phyloP scores from a whole-genome alignment of 192 early-diverging fungal species.

The Chytriomyces hyalinus region DNA sequence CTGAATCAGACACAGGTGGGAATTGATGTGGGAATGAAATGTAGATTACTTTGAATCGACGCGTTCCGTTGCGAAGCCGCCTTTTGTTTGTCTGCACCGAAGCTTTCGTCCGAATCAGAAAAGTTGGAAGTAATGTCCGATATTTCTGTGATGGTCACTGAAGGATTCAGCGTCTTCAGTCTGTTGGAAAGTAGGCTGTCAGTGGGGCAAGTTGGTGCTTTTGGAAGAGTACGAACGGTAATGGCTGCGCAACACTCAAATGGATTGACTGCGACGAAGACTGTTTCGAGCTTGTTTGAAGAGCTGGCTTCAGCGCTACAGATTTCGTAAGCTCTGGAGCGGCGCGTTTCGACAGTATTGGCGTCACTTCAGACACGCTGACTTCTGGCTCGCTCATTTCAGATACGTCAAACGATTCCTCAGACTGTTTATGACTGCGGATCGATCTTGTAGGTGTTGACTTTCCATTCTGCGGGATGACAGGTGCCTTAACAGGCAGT shows the following conservation, averaged over 20 bases:
- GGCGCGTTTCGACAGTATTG: too few species aligned
- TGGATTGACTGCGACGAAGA: conserved; percentile 23
- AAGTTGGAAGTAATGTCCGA: conserved; percentile 9
- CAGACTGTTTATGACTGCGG: conserved; percentile 21
- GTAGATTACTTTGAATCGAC: background rate
- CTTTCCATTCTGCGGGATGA: background rate
- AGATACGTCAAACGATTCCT: conserved; percentile 40
- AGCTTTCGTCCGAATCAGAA: conserved; percentile 12
- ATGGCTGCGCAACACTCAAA: conserved; percentile 2
- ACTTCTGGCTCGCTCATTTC: conserved; percentile 26
- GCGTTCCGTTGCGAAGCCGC: background rate
- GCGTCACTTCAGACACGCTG: background rate
- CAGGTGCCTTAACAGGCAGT: background rate
- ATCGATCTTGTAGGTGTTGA: background rate
- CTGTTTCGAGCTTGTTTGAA: background rate
- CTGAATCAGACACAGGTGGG: too few species aligned
- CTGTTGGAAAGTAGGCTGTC: too few species aligned
- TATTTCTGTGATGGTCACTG: conserved; percentile 1
- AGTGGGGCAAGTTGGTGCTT: too few species aligned
- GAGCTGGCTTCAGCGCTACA: conserved; percentile 24
- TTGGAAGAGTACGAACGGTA: background rate
- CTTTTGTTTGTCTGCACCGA: too few species aligned
- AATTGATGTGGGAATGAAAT: too few species aligned
- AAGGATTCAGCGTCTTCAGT: too few species aligned
- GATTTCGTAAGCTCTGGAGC: background rate